Base-by-base conservation (phyloP, 768 basidiomycete species). In the Termitomyces sp. region DNA sequence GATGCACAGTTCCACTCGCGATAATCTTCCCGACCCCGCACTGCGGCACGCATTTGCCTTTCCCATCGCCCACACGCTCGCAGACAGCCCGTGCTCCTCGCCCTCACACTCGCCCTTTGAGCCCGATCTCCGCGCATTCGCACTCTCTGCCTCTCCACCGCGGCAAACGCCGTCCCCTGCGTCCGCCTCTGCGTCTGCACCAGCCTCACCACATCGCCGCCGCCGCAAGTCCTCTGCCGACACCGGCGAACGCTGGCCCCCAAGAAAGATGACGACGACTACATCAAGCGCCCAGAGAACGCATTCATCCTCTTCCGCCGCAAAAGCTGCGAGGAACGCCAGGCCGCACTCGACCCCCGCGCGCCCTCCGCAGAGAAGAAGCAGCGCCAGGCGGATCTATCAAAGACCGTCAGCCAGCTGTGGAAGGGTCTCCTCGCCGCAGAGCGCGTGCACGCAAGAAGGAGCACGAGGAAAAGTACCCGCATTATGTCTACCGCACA, bases 291-390 rank as follows among this genome's bases (percentile, higher is more conserved):
- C 46, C 89, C 89, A 2, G 87, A 89, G 74, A 91, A 91, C 67
- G 89, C 89, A 8, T 91, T 91, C 77, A 91, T 91, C 70, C 80
- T 91, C 57, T 91, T 91, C 81, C 83, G 89, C 56, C 82, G 88
- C 65, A 84, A 87, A 67, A 88, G 86, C 73, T 89, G 86, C 72
- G 85, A 88, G 72, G 86, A 88, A 52, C 82, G 85, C 36, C 84
- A 87, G 70, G 74, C 76, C 14, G 44, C 23, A 3, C 41, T 43
- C 8, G 41, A 43, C n/a, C n/a, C 41, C 9, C n/a, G 8, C n/a
- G 9, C 41, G n/a, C 1, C 16, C 3, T 40, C 40, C 4, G 61
- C 69, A 1, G 74, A 72, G 14, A 90, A 89, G 83, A 89, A 89
- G 71, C 85, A 87, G 70, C 83, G 73, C 48, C 72, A 77, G 63